Percentiles rank a stretch among this genome's conserved stretches.
These are phyloP conservation scores for Kluyveromyces dobzhanskii DNA, from an alignment of 805 yeast genomes.

Conservation along the genomic window DNA sequence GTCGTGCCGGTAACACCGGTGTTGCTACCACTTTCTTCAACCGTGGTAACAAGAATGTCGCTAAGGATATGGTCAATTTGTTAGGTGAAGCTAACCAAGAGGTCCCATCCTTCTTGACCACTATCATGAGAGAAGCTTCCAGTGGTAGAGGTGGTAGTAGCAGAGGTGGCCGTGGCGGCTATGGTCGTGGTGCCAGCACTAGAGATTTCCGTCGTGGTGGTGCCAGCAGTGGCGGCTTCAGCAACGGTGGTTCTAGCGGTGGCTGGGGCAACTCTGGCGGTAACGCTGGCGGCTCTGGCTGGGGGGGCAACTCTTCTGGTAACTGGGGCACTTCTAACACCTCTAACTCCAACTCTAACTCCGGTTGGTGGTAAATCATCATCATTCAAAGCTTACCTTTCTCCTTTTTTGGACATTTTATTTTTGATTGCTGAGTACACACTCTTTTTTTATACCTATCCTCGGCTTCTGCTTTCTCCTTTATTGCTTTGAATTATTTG, in stretches of 20 bases:
- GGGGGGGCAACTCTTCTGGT: slow-evolving; percentile 14
- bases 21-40: slow-evolving; percentile 96
- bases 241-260: slow-evolving; percentile 17
- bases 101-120: slow-evolving; percentile 80
- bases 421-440: slow-evolving; percentile 7
- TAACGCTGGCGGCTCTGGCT: slow-evolving; percentile 21
- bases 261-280: slow-evolving; percentile 31
- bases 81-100: slow-evolving; percentile 96
- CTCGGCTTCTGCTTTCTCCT: slow-evolving; percentile 6
- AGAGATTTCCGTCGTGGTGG: slow-evolving; percentile 45
- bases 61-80: slow-evolving; percentile 77
- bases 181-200: slow-evolving; percentile 32
- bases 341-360: slow-evolving; percentile 6
- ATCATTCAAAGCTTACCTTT: background rate
- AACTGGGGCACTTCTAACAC: slow-evolving; percentile 7
- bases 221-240: slow-evolving; percentile 8
- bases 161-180: slow-evolving; percentile 43
- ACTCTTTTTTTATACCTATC: slow-evolving; percentile 4
- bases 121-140: slow-evolving; percentile 68
- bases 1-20: slow-evolving; percentile 99
- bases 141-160: slow-evolving; percentile 46
- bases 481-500: slow-evolving; percentile 7
- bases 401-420: background rate
- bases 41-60: slow-evolving; percentile 87
- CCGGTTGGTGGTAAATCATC: slow-evolving; percentile 21